Conservation (phyloP, 805 yeast species). For the Hemisphaericaspora nanyangensis region DNA sequence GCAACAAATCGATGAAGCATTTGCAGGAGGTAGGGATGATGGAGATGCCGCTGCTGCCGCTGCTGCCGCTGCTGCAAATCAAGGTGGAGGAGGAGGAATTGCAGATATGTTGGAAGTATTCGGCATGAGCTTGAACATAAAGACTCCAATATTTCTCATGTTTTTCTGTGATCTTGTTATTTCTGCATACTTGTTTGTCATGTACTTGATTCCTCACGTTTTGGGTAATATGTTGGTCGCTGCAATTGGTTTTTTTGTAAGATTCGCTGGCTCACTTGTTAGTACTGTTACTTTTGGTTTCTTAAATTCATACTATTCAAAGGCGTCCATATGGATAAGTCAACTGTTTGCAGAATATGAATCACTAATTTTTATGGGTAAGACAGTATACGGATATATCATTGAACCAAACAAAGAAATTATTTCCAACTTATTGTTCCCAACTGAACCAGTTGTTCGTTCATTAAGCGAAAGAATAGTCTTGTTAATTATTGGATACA, state of each 20-base stretch:
- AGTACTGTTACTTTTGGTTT: background rate
- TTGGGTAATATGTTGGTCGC: constrained; percentile 31
- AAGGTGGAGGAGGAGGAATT: constrained; percentile 15
- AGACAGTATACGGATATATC: background rate
- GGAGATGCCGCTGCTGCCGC: constrained; percentile 10
- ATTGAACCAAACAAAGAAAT: background rate
- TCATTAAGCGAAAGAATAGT: constrained; percentile 34
- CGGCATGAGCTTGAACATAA: constrained; percentile 31
- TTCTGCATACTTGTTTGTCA: constrained; percentile 34
- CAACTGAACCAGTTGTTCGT: constrained; percentile 14
- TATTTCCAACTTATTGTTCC: background rate
- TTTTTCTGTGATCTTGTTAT: constrained; percentile 27
- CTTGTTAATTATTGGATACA: constrained; percentile 33
- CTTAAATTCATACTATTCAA: background rate
- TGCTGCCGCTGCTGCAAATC: constrained; percentile 11
- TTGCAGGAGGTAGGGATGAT: constrained; percentile 10
- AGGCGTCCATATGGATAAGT: too few relatives aligned
- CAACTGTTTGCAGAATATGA: too few relatives aligned
- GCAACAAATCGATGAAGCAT: constrained; percentile 10
- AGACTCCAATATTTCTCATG: constrained; percentile 35
- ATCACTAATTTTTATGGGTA: too few relatives aligned
- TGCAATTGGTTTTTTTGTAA: constrained; percentile 11
- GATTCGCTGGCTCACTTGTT: constrained; percentile 1
- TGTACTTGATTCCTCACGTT: constrained; percentile 47
- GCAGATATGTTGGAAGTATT: constrained; percentile 31